phyloP scores from a whole-genome alignment of 148 eudicot species.

The Euryodendron excelsum region DNA sequence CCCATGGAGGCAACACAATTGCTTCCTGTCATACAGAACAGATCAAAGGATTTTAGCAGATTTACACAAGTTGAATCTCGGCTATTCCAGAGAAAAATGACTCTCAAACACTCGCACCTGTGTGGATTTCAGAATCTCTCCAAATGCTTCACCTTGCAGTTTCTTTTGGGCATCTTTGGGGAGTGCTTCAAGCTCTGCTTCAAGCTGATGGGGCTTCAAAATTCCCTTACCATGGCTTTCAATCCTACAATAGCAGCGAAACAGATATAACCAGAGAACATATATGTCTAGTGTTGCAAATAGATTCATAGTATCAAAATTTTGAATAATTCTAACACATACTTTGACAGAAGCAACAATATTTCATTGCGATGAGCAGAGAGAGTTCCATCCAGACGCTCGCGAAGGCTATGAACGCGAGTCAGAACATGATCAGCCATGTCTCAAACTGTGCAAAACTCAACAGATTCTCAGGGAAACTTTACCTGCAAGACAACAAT shows the following conservation, averaged over 20 bases:
- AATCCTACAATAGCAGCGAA: slow-evolving; percentile 60
- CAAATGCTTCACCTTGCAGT: slow-evolving; percentile 74
- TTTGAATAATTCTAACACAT: too few relatives aligned
- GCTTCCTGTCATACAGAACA: slow-evolving; percentile 53
- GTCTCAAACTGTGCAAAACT: neutral
- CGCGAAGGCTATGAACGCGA: slow-evolving; percentile 70
- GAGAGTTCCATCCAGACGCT: slow-evolving; percentile 71
- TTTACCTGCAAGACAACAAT: slow-evolving; percentile 27
- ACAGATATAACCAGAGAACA: neutral
- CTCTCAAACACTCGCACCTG: slow-evolving; percentile 54
- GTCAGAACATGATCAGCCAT: slow-evolving; percentile 65
- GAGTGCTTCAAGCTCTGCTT: slow-evolving; percentile 68
- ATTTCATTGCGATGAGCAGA: slow-evolving; percentile 70
- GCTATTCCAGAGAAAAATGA: too few relatives aligned
- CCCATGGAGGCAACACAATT: slow-evolving; percentile 79
- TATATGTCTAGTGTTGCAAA: neutral
- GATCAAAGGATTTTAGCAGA: neutral
- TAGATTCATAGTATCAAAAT: too few relatives aligned
- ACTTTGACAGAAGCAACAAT: slow-evolving; percentile 67
- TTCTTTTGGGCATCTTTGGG: slow-evolving; percentile 38
- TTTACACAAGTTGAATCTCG: too few relatives aligned
- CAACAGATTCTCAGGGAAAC: slow-evolving; percentile 14
- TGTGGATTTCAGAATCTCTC: slow-evolving; percentile 74
- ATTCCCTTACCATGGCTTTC: slow-evolving; percentile 82
- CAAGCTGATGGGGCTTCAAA: slow-evolving; percentile 74